phyloP scores from a whole-genome alignment of 257 asterid species.

The Solanum corneliomulleri region DNA sequence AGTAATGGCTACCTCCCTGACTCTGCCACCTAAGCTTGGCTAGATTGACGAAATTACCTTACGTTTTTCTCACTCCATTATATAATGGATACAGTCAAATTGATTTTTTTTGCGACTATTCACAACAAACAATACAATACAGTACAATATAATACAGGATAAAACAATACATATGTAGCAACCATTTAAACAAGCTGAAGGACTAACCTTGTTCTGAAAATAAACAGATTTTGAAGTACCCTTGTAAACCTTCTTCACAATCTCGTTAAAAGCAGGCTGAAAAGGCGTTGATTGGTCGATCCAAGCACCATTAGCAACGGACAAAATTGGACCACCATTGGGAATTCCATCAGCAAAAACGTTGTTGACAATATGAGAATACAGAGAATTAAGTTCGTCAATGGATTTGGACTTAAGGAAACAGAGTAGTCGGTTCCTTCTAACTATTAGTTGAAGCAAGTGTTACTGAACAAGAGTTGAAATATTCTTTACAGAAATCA shows the following conservation, averaged over 20 bases:
- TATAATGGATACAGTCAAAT: neutral
- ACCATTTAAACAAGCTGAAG: neutral
- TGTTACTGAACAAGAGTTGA: neutral
- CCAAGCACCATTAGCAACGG: constrained; percentile 50
- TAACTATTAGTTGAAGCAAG: neutral
- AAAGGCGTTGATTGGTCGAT: constrained; percentile 25
- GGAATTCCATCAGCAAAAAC: constrained; percentile 37
- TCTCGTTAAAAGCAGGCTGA: constrained; percentile 25
- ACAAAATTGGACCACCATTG: constrained; percentile 25
- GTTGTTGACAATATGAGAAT: constrained; percentile 29
- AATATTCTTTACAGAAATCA: neutral
- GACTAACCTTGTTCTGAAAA: constrained; percentile 34
- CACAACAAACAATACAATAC: neutral
- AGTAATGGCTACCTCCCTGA: neutral
- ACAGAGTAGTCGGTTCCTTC: neutral
- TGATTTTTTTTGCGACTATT: neutral
- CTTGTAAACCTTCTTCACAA: constrained; percentile 23
- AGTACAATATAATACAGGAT: neutral
- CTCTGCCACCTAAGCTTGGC: neutral
- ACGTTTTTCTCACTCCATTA: neutral
- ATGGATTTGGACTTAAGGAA: constrained; percentile 4
- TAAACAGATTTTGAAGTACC: constrained; percentile 36
- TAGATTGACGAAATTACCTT: neutral
- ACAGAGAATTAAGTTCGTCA: constrained; percentile 12
- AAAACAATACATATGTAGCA: neutral